Conservation (phyloP, 768 basidiomycete species). For the Termitomyces sp. region DNA sequence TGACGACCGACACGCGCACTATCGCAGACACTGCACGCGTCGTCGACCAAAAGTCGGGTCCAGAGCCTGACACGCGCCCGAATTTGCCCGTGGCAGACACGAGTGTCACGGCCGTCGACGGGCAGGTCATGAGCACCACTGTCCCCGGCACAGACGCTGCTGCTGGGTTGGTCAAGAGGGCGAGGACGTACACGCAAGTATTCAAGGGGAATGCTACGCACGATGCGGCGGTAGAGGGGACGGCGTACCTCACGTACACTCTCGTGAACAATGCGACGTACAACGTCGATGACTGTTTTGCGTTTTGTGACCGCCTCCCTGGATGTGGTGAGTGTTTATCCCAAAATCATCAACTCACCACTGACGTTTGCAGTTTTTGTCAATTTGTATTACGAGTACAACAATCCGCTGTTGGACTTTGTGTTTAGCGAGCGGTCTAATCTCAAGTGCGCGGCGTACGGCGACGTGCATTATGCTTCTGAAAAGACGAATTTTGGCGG, state of each 20-base stretch:
- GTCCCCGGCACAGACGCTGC: neutral
- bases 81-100: slow-evolving; percentile 30
- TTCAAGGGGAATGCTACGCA: slow-evolving; percentile 34
- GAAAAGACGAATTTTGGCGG: slow-evolving; percentile 43
- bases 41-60: slow-evolving; percentile 36
- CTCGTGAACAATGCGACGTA: slow-evolving; percentile 40
- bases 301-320: slow-evolving; percentile 29
- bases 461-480: slow-evolving; percentile 32
- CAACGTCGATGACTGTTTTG: slow-evolving; percentile 35
- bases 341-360: no score
- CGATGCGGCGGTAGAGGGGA: slow-evolving; percentile 42
- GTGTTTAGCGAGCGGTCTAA: slow-evolving; percentile 34
- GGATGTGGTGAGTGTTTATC: slow-evolving; percentile 33
- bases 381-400: slow-evolving; percentile 45
- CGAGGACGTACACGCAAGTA: slow-evolving; percentile 27
- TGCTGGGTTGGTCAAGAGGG: neutral
- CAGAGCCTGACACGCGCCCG: slow-evolving; percentile 21
- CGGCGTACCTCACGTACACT: slow-evolving; percentile 43
- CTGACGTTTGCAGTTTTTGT: slow-evolving; percentile 31
- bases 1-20: slow-evolving; percentile 4
- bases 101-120: slow-evolving; percentile 39
- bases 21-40: slow-evolving; percentile 28
- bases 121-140: slow-evolving; percentile 21
- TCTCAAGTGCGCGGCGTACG: slow-evolving; percentile 43
- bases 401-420: slow-evolving; percentile 35